Evolutionary conservation across 169 alveolate species (phyloP).

Genomic region (Eimeria brunetti): DNA sequence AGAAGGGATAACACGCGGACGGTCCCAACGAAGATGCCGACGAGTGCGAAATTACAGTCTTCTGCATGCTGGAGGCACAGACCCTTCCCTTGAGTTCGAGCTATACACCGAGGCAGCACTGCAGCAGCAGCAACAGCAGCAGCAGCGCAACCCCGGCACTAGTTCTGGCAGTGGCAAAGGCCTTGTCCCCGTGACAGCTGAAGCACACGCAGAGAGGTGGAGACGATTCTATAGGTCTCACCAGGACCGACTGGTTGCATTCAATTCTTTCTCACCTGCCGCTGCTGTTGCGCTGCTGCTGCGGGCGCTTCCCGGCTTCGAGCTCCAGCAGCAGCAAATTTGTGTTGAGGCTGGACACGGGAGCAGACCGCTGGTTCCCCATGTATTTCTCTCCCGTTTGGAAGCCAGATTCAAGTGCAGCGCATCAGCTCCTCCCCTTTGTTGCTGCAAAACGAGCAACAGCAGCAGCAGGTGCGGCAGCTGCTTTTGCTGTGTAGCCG

Average conservation of each 20-base stretch:
- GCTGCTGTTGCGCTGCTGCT: slow-evolving; percentile 62
- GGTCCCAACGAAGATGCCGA: slow-evolving; percentile 61
- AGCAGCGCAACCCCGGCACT: slow-evolving; percentile 33
- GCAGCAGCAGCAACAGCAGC: slow-evolving; percentile 64
- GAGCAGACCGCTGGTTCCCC: slow-evolving; percentile 58
- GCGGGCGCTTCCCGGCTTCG: slow-evolving; percentile 56
- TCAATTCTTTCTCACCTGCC: slow-evolving; percentile 59
- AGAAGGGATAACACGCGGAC: slow-evolving; percentile 29
- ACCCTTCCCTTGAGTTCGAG: slow-evolving; percentile 44
- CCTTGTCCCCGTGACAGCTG: slow-evolving; percentile 64
- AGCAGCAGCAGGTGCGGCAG: slow-evolving; percentile 60
- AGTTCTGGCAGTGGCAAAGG: slow-evolving; percentile 14
- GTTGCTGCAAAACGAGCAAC: slow-evolving; percentile 38
- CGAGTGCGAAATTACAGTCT: slow-evolving; percentile 61
- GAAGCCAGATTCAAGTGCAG: slow-evolving; percentile 40
- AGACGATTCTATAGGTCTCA: slow-evolving; percentile 47
- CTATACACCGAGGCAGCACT: slow-evolving; percentile 37
- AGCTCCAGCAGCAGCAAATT: slow-evolving; percentile 42
- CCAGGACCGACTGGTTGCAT: slow-evolving; percentile 48
- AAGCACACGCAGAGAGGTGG: slow-evolving; percentile 53
- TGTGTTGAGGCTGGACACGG: slow-evolving; percentile 61
- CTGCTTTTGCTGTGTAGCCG: slow-evolving; percentile 67
- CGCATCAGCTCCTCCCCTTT: slow-evolving; percentile 36
- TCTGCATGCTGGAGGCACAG: slow-evolving; percentile 54
- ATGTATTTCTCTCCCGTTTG: slow-evolving; percentile 10